Evolutionary conservation across 768 basidiomycete species (phyloP).

Genomic region (Tricholoma furcatifolium): DNA sequence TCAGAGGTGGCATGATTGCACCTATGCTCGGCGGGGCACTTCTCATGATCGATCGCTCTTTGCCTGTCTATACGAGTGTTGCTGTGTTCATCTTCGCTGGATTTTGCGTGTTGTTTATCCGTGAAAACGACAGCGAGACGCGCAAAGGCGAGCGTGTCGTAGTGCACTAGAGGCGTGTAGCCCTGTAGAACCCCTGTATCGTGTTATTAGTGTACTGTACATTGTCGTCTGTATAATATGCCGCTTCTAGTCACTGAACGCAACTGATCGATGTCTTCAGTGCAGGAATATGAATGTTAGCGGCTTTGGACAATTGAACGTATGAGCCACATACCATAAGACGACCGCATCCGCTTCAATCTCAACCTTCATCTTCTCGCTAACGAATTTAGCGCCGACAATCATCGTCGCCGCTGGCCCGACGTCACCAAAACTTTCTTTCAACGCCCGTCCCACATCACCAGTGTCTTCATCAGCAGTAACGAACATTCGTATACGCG

Average conservation of each 20-base stretch:
- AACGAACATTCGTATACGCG: conserved; percentile 51
- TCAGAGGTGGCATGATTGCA: conserved; percentile 86
- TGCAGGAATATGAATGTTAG: neutral
- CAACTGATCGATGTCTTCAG: neutral
- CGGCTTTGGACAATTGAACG: neutral
- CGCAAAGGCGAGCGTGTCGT: conserved; percentile 22
- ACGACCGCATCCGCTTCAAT: conserved; percentile 53
- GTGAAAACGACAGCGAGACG: conserved; percentile 47
- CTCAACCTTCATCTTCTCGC: conserved; percentile 49
- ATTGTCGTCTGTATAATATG: conserved; percentile 8
- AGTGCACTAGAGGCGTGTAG: conserved; percentile 22
- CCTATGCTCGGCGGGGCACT: conserved; percentile 77
- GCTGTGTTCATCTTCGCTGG: conserved; percentile 64
- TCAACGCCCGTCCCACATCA: conserved; percentile 38
- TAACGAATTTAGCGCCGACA: conserved; percentile 45
- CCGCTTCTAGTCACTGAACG: conserved; percentile 3
- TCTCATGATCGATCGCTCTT: conserved; percentile 60
- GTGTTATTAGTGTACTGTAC: neutral
- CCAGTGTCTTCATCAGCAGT: conserved; percentile 36
- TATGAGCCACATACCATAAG: conserved; percentile 12
- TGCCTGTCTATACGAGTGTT: conserved; percentile 78
- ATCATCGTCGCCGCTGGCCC: conserved; percentile 55
- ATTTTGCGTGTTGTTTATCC: conserved; percentile 57
- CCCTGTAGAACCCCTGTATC: neutral
- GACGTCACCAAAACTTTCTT: conserved; percentile 40